Base-by-base conservation (phyloP, 78 protist species). In the Tieghemostelium lacteum region DNA sequence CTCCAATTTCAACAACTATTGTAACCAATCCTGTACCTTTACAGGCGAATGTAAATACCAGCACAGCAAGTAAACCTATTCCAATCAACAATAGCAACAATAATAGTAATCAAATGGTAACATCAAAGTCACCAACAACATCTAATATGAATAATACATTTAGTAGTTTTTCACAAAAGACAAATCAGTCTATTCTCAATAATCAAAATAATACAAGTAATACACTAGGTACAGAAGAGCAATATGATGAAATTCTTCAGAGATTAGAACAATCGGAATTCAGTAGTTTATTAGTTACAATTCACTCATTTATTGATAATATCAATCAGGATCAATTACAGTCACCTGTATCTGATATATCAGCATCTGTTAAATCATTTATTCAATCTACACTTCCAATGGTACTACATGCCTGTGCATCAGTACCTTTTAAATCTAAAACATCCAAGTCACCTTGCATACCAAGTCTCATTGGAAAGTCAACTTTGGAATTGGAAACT, bases 301-400 rank as follows among this genome's bases (percentile, higher is more conserved):
- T 45, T 5, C 63, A 80, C 33, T 24, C 54, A 49, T 36, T 67
- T 34, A 55, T 37, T 36, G 74, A 77, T 7, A 50, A 31, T 52
- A 62, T 40, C 12, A 69, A 49, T 16, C 42, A 16, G 50, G 67
- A 83, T 24, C 33, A 16, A 60, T 14, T 33, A 2, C 16, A 36
- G 12, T 39, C 71, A 45, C n/a, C n/a, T n/a, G 45, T 73, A 0
- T 65, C 52, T 2, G 83, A 83, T 45, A 83, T 83, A 2, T 37
- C 55, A 14, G 20, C 76, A 2, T 58, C 78, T 1, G 75, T 70
- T 8, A 72, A 55, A 17, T 36, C 91, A n/a, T 83, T 67, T 19
- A 83, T 83, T 26, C 14, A 49, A 19, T 69, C 91, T 0, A 73
- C 91, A 26, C 66, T 83, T 39, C 91, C 91, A 54, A 83, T 83